phyloP scores from a whole-genome alignment of 2,329 filamentous ascomycete species.

The Annulohypoxylon truncatum region DNA sequence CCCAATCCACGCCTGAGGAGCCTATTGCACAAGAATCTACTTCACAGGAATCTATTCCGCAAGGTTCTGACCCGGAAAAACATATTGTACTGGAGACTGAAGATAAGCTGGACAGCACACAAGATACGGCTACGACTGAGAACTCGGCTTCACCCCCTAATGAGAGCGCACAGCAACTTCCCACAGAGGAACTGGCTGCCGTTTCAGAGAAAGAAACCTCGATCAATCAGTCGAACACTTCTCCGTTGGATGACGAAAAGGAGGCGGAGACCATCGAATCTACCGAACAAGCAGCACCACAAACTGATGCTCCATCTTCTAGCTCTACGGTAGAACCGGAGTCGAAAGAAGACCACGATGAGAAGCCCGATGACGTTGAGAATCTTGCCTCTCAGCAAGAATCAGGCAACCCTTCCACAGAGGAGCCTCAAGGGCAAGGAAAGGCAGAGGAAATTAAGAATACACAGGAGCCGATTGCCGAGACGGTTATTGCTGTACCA shows the following conservation, averaged over 20 bases:
- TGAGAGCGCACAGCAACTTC: not conserved
- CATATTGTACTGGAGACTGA: not conserved
- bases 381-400: not conserved
- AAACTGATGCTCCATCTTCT: not conserved
- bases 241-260: not conserved
- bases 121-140: not conserved
- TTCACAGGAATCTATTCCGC: not conserved
- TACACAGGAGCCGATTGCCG: not conserved
- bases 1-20: not conserved
- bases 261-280: not conserved
- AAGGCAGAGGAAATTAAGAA: not conserved
- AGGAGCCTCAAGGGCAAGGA: not conserved
- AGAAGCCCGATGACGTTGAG: not conserved
- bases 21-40: not conserved
- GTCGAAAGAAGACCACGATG: not conserved
- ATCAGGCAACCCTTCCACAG: not conserved
- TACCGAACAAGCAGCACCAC: not conserved
- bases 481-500: not conserved
- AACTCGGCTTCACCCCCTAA: not conserved
- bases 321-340: not conserved
- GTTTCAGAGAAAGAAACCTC: not conserved
- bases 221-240: not conserved
- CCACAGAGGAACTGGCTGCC: not conserved
- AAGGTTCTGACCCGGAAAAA: not conserved
- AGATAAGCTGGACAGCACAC: not conserved